Conservation (phyloP, 495 filamentous ascomycete genomes). For the Cladorrhinum samala region DNA sequence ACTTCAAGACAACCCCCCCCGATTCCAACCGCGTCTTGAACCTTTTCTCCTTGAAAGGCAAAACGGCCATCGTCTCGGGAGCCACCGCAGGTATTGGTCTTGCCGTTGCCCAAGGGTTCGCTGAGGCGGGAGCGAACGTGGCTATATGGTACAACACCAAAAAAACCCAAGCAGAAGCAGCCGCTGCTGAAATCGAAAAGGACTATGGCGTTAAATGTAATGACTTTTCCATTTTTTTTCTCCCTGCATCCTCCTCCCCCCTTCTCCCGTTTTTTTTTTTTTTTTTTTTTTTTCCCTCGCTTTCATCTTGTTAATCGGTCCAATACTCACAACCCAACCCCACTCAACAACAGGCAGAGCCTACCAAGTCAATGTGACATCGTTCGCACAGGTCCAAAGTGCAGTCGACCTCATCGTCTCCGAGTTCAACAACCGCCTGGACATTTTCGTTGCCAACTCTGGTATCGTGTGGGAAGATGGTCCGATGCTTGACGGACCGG, state of each 20-base stretch:
- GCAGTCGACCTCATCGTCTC: conserved; percentile 53
- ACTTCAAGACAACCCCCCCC: conserved; percentile 56
- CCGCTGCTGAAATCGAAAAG: conserved; percentile 66
- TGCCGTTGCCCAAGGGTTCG: conserved; percentile 63
- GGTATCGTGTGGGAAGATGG: conserved; percentile 71
- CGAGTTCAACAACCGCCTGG: conserved; percentile 69
- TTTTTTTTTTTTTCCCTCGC: no score
- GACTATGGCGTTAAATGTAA: conserved; percentile 76
- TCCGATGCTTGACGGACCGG: conserved; percentile 56
- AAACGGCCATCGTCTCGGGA: conserved; percentile 78
- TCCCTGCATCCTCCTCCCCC: neutral
- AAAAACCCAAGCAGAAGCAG: conserved; percentile 59
- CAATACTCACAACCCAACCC: no score
- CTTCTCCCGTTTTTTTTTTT: no score
- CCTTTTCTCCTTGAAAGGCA: conserved; percentile 79
- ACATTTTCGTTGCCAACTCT: conserved; percentile 76
- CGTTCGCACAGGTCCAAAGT: conserved; percentile 50
- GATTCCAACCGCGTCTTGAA: conserved; percentile 57
- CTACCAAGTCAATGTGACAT: conserved; percentile 64
- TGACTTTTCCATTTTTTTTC: conserved; percentile 7
- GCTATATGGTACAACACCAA: conserved; percentile 85
- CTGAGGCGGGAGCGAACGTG: conserved; percentile 82
- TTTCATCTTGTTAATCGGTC: no score
- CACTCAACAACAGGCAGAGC: conserved; percentile 63
- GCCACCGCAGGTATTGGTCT: conserved; percentile 78